phyloP scores from a whole-genome alignment of 306 rosid genomes.

The Rosa rugosa region DNA sequence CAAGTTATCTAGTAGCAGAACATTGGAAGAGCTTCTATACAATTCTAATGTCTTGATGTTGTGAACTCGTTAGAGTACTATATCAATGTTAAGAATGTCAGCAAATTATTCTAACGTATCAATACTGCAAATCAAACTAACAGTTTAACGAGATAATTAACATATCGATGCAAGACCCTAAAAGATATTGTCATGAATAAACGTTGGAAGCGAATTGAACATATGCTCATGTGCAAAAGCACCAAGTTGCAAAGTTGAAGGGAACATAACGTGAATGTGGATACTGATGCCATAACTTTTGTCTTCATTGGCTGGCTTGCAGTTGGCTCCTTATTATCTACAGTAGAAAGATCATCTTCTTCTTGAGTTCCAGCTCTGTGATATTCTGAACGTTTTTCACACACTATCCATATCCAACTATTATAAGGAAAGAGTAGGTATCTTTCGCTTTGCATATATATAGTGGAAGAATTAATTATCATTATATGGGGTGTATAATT shows the following conservation, averaged over 20 bases:
- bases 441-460: constrained; percentile 15
- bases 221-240: background rate
- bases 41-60: too few species aligned
- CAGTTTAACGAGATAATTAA: background rate
- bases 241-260: background rate
- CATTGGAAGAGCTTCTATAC: background rate
- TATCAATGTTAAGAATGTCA: too few species aligned
- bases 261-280: background rate
- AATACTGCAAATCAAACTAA: too few species aligned
- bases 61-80: too few species aligned
- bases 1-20: background rate
- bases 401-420: background rate
- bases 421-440: background rate
- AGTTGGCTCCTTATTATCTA: background rate
- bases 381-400: background rate
- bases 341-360: background rate
- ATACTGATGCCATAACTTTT: background rate
- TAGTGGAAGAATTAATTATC: background rate
- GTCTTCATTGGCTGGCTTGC: background rate
- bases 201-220: too few species aligned
- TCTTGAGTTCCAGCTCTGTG: background rate
- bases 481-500: background rate
- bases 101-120: too few species aligned
- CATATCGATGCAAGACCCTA: too few species aligned
- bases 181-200: too few species aligned